Percentiles rank a stretch among this genome's conserved stretches.
phyloP scores from a whole-genome alignment of 2,329 filamentous ascomycete genomes.

The Botrytis pseudocinerea region DNA sequence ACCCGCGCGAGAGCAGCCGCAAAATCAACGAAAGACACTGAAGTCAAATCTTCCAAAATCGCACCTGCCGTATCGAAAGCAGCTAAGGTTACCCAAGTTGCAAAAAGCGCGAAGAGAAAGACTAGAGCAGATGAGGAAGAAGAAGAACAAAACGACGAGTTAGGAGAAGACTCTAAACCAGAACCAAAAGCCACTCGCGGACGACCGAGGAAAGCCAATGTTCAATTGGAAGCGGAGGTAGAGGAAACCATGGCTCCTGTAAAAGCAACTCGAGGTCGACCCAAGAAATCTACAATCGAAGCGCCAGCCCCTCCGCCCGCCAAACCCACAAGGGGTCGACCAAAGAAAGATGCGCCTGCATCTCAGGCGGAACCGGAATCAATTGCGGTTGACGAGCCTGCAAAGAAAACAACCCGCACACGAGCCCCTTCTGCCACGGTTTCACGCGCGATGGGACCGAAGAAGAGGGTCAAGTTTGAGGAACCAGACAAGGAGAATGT shows the following conservation, averaged over 20 bases:
- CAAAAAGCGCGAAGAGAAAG: conserved; percentile 53
- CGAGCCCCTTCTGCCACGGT: conserved; percentile 40
- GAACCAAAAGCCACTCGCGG: conserved; percentile 48
- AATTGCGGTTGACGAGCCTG: conserved; percentile 41
- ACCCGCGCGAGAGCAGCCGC: conserved; percentile 53
- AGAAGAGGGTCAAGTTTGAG: conserved; percentile 65
- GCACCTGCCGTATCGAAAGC: conserved; percentile 50
- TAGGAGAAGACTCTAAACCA: conserved; percentile 28
- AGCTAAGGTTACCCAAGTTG: conserved; percentile 41
- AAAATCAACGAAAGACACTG: conserved; percentile 43
- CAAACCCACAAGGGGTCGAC: conserved; percentile 34
- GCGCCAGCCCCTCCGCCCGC: conserved; percentile 29
- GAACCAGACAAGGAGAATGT: conserved; percentile 64
- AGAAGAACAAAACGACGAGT: conserved; percentile 39
- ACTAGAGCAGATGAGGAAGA: conserved; percentile 49
- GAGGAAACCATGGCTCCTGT: conserved; percentile 33
- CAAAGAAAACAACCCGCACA: conserved; percentile 44
- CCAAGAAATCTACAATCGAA: conserved; percentile 44
- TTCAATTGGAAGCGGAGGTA: conserved; percentile 34
- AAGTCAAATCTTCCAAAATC: conserved; percentile 48
- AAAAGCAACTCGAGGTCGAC: conserved; percentile 48
- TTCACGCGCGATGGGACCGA: conserved; percentile 50
- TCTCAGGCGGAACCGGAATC: conserved; percentile 30
- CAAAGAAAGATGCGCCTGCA: conserved; percentile 35
- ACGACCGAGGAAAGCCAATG: conserved; percentile 48